Percentiles rank a stretch among this genome's conserved stretches.
Conservation (phyloP, 2,329 filamentous ascomycete species). For the Colletotrichum orbiculare region DNA sequence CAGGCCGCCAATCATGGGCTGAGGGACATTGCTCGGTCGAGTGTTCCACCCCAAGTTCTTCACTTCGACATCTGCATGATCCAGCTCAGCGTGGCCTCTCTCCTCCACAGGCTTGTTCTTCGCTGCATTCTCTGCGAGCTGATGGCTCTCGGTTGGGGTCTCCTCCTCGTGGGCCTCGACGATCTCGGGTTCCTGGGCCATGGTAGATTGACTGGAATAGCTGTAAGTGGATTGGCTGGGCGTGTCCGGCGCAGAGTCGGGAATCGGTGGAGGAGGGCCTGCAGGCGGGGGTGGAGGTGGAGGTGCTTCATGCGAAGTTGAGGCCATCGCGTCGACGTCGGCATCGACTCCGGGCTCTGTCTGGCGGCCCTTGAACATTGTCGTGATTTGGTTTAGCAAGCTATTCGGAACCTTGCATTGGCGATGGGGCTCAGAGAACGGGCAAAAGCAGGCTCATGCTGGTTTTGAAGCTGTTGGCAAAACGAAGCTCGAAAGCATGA, state of each 20-base stretch:
- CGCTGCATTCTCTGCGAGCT: constrained; percentile 47
- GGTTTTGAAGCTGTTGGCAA: constrained; percentile 20
- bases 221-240: constrained; percentile 19
- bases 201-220: constrained; percentile 31
- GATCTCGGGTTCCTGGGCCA: constrained; percentile 44
- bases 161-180: constrained; percentile 43
- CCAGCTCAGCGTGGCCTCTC: constrained; percentile 58
- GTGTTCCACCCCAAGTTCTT: constrained; percentile 78
- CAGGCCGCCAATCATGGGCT: constrained; percentile 73
- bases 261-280: neutral
- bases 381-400: neutral
- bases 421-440: no score
- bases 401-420: neutral
- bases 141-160: constrained; percentile 49
- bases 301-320: neutral
- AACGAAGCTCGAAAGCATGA: constrained; percentile 8
- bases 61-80: constrained; percentile 65
- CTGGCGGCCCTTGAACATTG: constrained; percentile 29
- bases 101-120: constrained; percentile 45
- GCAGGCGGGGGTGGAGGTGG: neutral
- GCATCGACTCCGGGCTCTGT: constrained; percentile 4
- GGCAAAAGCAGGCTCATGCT: neutral
- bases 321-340: neutral
- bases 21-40: constrained; percentile 63
- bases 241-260: neutral